Conservation (phyloP, 495 filamentous ascomycete genomes). For the Lepidopterella palustris region DNA sequence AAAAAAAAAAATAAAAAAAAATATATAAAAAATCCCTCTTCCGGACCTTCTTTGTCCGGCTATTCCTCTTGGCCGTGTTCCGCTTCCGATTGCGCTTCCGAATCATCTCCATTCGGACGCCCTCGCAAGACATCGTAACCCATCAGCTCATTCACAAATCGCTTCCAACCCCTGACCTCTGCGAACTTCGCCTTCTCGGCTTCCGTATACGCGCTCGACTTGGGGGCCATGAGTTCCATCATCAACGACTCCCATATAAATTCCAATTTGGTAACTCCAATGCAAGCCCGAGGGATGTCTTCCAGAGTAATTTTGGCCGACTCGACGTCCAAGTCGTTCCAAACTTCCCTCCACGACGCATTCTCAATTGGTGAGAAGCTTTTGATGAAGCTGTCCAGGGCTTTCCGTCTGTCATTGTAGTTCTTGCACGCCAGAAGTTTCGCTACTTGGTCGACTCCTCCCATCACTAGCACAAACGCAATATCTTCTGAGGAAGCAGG, state of each 20-base stretch:
- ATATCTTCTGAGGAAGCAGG: conserved; percentile 18
- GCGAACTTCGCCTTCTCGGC: conserved; percentile 12
- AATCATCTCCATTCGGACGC: conserved; percentile 19
- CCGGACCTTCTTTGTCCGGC: neutral
- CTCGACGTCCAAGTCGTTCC: conserved; percentile 18
- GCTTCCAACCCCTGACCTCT: conserved; percentile 19
- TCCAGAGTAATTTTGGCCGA: conserved; percentile 17
- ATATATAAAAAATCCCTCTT: no score
- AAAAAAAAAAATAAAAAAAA: no score
- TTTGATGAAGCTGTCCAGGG: conserved; percentile 21
- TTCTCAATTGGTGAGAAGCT: conserved; percentile 21
- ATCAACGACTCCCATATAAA: conserved; percentile 23
- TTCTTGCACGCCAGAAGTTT: conserved; percentile 20
- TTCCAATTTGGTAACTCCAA: conserved; percentile 24
- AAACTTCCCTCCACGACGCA: conserved; percentile 15
- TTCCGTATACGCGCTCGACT: conserved; percentile 15
- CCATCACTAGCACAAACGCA: conserved; percentile 24
- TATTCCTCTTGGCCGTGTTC: conserved; percentile 8
- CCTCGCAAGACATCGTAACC: conserved; percentile 24
- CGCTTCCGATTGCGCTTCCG: conserved; percentile 11
- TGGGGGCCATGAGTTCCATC: conserved; percentile 12
- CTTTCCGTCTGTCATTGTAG: conserved; percentile 21
- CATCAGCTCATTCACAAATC: conserved; percentile 24
- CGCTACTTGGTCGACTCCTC: conserved; percentile 20
- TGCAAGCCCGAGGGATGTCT: conserved; percentile 21